Evolutionary conservation across 2,329 filamentous ascomycete species (phyloP).

Genomic region (Botrytis tulipae): DNA sequence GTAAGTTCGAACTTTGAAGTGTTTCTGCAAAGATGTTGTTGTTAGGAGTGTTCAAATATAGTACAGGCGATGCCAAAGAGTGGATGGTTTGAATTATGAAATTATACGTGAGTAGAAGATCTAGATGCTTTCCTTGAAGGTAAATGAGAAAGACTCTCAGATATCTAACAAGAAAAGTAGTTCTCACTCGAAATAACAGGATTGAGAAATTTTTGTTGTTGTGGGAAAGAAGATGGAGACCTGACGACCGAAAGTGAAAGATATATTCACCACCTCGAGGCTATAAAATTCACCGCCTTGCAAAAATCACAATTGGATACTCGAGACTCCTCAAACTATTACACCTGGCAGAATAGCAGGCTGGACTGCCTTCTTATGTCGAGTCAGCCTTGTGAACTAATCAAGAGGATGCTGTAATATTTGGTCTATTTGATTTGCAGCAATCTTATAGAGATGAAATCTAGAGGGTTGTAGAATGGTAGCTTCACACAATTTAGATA

Average conservation of each 20-base stretch:
- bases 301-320: background rate
- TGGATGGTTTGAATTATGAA: background rate
- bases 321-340: background rate
- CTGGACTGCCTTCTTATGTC: background rate
- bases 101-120: background rate
- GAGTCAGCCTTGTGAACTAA: background rate
- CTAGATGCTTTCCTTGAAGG: background rate
- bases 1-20: background rate
- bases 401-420: background rate
- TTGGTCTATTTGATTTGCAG: background rate
- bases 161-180: background rate
- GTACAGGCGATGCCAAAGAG: too few species aligned
- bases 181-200: background rate
- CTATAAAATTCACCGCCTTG: background rate
- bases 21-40: background rate
- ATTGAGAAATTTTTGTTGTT: background rate
- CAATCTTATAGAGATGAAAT: background rate
- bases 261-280: background rate
- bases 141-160: background rate
- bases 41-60: background rate
- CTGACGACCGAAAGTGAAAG: background rate
- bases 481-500: background rate
- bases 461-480: background rate
- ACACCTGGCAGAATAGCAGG: background rate
- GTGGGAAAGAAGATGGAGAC: background rate